Evolutionary conservation across 768 basidiomycete genomes (phyloP).

Genomic region (Kwoniella newhampshirensis): DNA sequence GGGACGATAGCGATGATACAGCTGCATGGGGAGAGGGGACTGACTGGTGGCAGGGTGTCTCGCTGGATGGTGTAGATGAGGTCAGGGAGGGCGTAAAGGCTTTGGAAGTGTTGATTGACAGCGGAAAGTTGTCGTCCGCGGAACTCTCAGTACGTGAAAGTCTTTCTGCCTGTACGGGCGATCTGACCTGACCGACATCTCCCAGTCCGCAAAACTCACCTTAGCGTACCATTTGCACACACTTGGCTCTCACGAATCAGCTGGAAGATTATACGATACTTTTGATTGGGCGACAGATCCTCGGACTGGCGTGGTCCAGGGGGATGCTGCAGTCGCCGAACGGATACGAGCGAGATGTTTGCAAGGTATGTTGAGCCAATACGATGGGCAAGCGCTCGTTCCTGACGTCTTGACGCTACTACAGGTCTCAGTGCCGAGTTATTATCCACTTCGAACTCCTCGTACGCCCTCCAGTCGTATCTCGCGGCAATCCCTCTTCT

Average conservation of each 20-base stretch:
- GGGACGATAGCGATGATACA: conserved; percentile 55
- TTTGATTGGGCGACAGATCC: conserved; percentile 21
- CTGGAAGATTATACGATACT: conserved; percentile 56
- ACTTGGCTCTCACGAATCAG: conserved; percentile 65
- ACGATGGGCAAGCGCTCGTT: too few species aligned
- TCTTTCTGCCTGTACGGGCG: too few species aligned
- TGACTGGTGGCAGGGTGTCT: conserved; percentile 64
- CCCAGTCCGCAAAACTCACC: conserved; percentile 66
- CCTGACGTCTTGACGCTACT: conserved; percentile 6
- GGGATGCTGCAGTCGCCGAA: conserved; percentile 68
- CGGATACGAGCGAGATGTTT: conserved; percentile 73
- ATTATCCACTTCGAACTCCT: conserved; percentile 19
- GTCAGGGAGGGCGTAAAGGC: conserved; percentile 60
- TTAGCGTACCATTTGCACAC: conserved; percentile 82
- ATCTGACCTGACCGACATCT: too few species aligned
- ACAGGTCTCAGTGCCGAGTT: conserved; percentile 74
- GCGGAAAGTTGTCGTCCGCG: conserved; percentile 25
- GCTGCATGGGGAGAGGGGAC: conserved; percentile 53
- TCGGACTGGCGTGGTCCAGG: conserved; percentile 54
- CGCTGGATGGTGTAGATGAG: conserved; percentile 63
- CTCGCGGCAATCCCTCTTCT: conserved; percentile 34
- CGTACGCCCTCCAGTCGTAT: conserved; percentile 41
- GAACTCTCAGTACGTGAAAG: conserved; percentile 26
- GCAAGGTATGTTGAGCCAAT: conserved; percentile 63
- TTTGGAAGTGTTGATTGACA: conserved; percentile 50